Conservation (phyloP, 148 eudicot genomes). For the Spergularia marina region DNA sequence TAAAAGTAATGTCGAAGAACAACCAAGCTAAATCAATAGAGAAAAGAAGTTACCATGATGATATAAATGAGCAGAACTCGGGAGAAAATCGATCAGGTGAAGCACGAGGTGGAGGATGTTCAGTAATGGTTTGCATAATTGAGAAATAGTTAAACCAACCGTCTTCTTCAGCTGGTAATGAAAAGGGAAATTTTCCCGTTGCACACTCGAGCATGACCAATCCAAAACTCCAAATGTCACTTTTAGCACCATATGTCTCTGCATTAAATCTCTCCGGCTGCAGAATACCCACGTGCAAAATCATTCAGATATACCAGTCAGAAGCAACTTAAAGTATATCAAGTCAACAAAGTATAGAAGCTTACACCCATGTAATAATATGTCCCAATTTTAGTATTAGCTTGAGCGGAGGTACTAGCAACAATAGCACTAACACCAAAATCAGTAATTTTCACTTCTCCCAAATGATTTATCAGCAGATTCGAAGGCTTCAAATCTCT, state of each 20-base stretch:
- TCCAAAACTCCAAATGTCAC: constrained; percentile 99
- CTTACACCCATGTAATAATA: constrained; percentile 97
- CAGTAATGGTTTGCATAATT: constrained; percentile 82
- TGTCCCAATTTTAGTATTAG: constrained; percentile 88
- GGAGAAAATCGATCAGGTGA: constrained; percentile 75
- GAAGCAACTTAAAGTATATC: not conserved
- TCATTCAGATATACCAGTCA: constrained; percentile 4
- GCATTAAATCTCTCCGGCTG: constrained; percentile 95
- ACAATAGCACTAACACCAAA: constrained; percentile 97
- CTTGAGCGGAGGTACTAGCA: constrained; percentile 87
- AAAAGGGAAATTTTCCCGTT: constrained; percentile 73
- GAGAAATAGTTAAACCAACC: constrained; percentile 65
- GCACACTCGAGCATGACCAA: constrained; percentile 93
- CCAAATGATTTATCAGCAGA: constrained; percentile 90
- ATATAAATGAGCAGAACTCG: constrained; percentile 90
- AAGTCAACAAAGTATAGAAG: constrained; percentile 6
- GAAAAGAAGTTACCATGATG: constrained; percentile 58
- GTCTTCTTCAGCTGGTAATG: constrained; percentile 58
- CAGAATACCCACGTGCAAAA: constrained; percentile 2
- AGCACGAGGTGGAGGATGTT: constrained; percentile 76
- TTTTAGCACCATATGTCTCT: constrained; percentile 54
- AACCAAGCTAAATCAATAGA: not conserved
- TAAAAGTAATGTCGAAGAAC: not conserved
- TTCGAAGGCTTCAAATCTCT: constrained; percentile 96
- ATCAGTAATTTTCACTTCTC: constrained; percentile 97